Conservation (phyloP, 441 rosid species). For the Gossypium davidsonii region DNA sequence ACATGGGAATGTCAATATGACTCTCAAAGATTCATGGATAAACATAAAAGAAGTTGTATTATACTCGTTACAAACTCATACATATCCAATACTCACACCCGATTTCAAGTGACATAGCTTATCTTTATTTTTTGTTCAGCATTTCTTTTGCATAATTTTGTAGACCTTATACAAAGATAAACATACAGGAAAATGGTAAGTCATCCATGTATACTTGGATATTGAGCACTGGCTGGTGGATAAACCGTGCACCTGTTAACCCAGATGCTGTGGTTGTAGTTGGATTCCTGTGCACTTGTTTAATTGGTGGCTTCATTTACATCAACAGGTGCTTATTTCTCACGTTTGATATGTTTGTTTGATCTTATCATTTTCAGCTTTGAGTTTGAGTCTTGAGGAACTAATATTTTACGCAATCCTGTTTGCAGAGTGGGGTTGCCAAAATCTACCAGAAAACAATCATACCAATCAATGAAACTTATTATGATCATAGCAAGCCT, state of each 20-base stretch:
- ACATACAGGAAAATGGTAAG: slow-evolving; percentile 51
- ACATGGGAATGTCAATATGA: not conserved
- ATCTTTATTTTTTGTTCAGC: not conserved
- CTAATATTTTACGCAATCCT: slow-evolving; percentile 2
- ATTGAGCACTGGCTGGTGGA: slow-evolving; percentile 74
- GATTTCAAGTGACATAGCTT: not conserved
- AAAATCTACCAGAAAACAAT: slow-evolving; percentile 24
- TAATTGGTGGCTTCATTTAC: slow-evolving; percentile 52
- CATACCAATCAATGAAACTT: slow-evolving; percentile 33
- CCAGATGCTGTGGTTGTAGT: slow-evolving; percentile 54
- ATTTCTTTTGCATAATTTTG: not conserved
- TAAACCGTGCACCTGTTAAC: slow-evolving; percentile 49
- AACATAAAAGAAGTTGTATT: not conserved
- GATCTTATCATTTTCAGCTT: not conserved
- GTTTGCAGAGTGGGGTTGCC: slow-evolving; percentile 32
- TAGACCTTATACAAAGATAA: not conserved
- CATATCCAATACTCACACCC: not conserved
- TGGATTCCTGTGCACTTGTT: slow-evolving; percentile 42
- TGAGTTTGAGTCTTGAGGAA: slow-evolving; percentile 2
- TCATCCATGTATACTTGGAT: slow-evolving; percentile 56
- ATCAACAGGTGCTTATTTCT: slow-evolving; percentile 39
- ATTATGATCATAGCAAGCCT: slow-evolving; percentile 32
- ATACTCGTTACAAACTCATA: not conserved
- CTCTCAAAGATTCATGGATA: not conserved
- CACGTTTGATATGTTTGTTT: not conserved